Conservation (phyloP, 768 basidiomycete species). For the Leucosporidium yakuticum region DNA sequence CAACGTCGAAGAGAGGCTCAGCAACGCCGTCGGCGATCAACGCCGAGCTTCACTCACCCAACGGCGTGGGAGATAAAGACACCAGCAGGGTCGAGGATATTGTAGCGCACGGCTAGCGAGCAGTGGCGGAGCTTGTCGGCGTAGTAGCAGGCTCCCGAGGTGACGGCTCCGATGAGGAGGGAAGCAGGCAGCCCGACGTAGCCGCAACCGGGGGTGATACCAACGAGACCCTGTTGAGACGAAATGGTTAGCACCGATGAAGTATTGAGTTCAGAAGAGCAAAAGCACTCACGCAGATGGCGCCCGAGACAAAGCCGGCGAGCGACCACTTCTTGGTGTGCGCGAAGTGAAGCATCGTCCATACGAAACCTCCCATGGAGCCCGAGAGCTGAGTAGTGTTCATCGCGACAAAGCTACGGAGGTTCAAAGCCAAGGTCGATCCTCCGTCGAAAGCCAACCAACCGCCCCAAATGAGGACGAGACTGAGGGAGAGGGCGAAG, state of each 20-base stretch:
- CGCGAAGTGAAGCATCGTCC: constrained; percentile 87
- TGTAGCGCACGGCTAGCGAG: not conserved
- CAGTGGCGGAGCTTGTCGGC: constrained; percentile 33
- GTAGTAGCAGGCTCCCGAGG: constrained; percentile 35
- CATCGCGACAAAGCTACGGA: constrained; percentile 79
- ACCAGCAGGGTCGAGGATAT: not conserved
- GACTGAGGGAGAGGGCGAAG: not conserved
- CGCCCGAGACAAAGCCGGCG: constrained; percentile 92
- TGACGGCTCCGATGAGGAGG: constrained; percentile 40
- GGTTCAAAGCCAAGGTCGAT: constrained; percentile 77
- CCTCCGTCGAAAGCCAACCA: constrained; percentile 96
- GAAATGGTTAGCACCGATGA: not conserved
- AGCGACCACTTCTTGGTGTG: constrained; percentile 88
- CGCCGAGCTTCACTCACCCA: not conserved
- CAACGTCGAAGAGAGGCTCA: not conserved
- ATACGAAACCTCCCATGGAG: constrained; percentile 75
- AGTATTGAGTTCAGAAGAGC: constrained; percentile 38
- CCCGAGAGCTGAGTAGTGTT: constrained; percentile 91
- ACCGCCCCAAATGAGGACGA: constrained; percentile 4
- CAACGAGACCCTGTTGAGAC: constrained; percentile 42
- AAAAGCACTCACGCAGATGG: constrained; percentile 55
- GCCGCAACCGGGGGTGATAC: constrained; percentile 20
- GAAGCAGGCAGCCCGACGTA: constrained; percentile 41
- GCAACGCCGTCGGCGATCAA: not conserved
- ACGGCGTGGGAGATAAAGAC: not conserved